Evolutionary conservation across 345 rosid species (phyloP).

Genomic region (Hypericum androsaemum): DNA sequence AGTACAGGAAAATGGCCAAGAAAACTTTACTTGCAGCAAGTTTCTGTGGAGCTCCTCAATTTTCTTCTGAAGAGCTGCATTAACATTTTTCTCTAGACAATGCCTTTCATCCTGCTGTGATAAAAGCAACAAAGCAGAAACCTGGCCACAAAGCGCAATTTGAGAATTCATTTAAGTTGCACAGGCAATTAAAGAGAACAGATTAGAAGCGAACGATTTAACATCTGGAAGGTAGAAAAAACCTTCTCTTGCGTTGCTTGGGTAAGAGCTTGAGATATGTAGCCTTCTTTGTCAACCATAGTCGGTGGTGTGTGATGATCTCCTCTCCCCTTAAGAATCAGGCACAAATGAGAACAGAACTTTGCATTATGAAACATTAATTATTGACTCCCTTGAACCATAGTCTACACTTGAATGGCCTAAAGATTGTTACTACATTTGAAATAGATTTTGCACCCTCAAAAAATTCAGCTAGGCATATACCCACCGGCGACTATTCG

Average conservation of each 20-base stretch:
- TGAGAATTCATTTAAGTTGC: background rate
- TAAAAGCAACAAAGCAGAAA: slow-evolving; percentile 65
- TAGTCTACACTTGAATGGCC: too few relatives aligned
- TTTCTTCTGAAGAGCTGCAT: slow-evolving; percentile 72
- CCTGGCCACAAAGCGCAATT: slow-evolving; percentile 34
- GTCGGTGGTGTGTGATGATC: slow-evolving; percentile 15
- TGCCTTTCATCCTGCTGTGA: slow-evolving; percentile 97
- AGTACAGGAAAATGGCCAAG: background rate
- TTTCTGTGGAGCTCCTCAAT: slow-evolving; percentile 87
- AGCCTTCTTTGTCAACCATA: slow-evolving; percentile 25
- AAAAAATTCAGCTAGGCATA: too few relatives aligned
- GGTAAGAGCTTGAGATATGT: slow-evolving; percentile 46
- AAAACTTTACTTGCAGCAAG: slow-evolving; percentile 53
- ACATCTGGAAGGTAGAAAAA: slow-evolving; percentile 8
- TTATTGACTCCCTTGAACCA: too few relatives aligned
- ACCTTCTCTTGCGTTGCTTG: slow-evolving; percentile 93
- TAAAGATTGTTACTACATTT: too few relatives aligned
- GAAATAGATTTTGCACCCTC: too few relatives aligned
- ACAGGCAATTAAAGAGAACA: background rate
- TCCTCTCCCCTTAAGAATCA: slow-evolving; percentile 19
- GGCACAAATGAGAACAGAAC: too few relatives aligned
- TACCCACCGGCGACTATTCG: too few relatives aligned
- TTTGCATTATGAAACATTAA: too few relatives aligned
- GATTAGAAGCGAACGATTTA: background rate
- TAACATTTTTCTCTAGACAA: slow-evolving; percentile 76